Percentiles rank a stretch among this genome's conserved stretches.
Conservation (phyloP, 1,284 basidiomycete species). For the Pseudozyma pruni region DNA sequence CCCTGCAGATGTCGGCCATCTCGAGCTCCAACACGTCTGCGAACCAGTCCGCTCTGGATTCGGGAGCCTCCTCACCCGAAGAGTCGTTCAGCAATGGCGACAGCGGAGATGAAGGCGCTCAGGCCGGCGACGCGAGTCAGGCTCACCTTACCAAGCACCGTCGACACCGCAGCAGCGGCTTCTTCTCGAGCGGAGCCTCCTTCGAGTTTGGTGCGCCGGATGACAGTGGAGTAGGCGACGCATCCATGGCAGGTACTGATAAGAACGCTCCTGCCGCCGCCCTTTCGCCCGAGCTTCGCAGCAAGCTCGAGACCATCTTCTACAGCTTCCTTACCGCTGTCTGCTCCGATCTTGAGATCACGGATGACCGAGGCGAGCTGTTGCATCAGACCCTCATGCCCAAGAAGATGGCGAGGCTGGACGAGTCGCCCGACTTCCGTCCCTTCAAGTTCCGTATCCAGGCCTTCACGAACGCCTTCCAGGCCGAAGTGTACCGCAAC, state of each 20-base stretch:
- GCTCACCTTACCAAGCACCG: slow-evolving; percentile 41
- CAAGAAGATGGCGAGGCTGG: slow-evolving; percentile 65
- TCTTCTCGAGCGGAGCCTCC: slow-evolving; percentile 50
- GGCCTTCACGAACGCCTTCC: slow-evolving; percentile 95
- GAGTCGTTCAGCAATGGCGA: slow-evolving; percentile 51
- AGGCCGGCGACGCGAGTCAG: slow-evolving; percentile 11
- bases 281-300: slow-evolving; percentile 75
- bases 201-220: slow-evolving; percentile 36
- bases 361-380: slow-evolving; percentile 91
- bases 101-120: slow-evolving; percentile 34
- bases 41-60: slow-evolving; percentile 42
- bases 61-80: slow-evolving; percentile 45
- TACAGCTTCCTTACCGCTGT: slow-evolving; percentile 86
- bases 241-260: slow-evolving; percentile 17
- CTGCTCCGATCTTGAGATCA: slow-evolving; percentile 91
- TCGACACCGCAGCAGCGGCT: slow-evolving; percentile 49
- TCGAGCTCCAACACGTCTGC: slow-evolving; percentile 28
- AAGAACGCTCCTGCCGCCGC: slow-evolving; percentile 26
- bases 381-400: slow-evolving; percentile 99
- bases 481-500: slow-evolving; percentile 79
- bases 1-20: slow-evolving; percentile 49
- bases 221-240: slow-evolving; percentile 24
- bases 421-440: slow-evolving; percentile 91
- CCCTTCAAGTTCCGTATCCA: slow-evolving; percentile 99
- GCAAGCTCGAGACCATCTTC: slow-evolving; percentile 88